phyloP scores from a whole-genome alignment of 257 asterid species.

The Euphrasia confusa region DNA sequence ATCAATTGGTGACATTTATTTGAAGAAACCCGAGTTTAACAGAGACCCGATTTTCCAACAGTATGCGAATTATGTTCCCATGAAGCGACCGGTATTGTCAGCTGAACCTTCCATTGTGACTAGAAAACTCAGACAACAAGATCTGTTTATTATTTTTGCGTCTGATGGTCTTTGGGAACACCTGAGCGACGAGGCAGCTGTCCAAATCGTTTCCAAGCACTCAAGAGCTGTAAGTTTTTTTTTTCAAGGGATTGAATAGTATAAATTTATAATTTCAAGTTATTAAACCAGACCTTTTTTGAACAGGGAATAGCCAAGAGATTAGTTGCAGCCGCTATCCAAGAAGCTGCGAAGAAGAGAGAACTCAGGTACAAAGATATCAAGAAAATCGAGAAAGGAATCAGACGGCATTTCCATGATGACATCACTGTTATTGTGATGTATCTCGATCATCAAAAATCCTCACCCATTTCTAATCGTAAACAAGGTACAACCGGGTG shows the following conservation, averaged over 20 bases:
- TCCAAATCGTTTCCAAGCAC: constrained; percentile 63
- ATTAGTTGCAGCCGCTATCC: constrained; percentile 71
- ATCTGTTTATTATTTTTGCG: constrained; percentile 83
- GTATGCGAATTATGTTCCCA: constrained; percentile 53
- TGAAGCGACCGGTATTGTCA: constrained; percentile 69
- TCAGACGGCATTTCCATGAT: constrained; percentile 88
- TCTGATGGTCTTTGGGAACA: constrained; percentile 99
- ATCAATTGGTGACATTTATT: constrained; percentile 86
- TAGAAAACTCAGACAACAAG: constrained; percentile 72
- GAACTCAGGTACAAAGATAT: constrained; percentile 78
- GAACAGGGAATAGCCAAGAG: constrained; percentile 92
- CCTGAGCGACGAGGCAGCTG: constrained; percentile 75
- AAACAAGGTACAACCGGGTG: constrained; percentile 37
- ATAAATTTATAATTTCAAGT: too few species aligned
- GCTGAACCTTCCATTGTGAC: constrained; percentile 88
- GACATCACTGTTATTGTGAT: constrained; percentile 80
- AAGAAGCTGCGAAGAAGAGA: constrained; percentile 91
- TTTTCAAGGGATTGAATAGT: neutral
- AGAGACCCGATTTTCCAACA: constrained; percentile 73
- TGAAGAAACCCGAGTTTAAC: constrained; percentile 82
- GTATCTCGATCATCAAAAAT: constrained; percentile 60
- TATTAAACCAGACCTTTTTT: neutral
- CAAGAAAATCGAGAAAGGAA: constrained; percentile 75
- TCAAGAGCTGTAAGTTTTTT: constrained; percentile 72
- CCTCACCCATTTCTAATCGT: constrained; percentile 25